These are phyloP conservation scores for Hypoxylon subgilvum DNA, from an alignment of 495 filamentous ascomycete species.

Conservation along the genomic window DNA sequence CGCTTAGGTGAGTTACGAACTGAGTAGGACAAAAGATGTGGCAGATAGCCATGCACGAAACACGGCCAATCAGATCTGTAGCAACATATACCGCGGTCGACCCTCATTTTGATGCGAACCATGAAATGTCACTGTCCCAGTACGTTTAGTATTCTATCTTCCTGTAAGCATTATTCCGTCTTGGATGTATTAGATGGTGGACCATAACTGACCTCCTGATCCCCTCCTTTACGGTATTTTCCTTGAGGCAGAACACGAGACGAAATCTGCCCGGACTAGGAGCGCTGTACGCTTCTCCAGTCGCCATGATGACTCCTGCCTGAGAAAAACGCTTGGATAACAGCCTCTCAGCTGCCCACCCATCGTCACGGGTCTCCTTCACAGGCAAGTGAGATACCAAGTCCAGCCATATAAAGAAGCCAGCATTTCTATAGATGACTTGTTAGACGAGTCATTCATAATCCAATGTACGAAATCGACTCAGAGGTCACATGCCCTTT, in stretches of 20 bases:
- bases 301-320: conserved; percentile 54
- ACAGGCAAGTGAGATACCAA: conserved; percentile 44
- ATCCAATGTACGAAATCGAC: no score
- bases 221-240: conserved; percentile 48
- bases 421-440: conserved; percentile 52
- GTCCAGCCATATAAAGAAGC: conserved; percentile 67
- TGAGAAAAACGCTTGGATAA: conserved; percentile 47
- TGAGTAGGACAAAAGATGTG: no score
- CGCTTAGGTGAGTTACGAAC: no score
- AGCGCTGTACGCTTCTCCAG: conserved; percentile 50
- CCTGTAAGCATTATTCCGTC: neutral
- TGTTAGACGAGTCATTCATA: neutral
- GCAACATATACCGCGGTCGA: no score
- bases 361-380: conserved; percentile 29
- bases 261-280: conserved; percentile 60
- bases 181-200: no score
- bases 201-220: conserved; percentile 48
- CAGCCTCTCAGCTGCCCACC: conserved; percentile 38
- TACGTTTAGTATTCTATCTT: conserved; percentile 9
- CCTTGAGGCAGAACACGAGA: conserved; percentile 55
- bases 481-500: no score
- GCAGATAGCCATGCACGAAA: no score
- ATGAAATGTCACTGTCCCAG: no score
- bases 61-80: no score
- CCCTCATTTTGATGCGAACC: no score